Evolutionary conservation across 2,329 filamentous ascomycete genomes (phyloP).

Genomic region (Neodidymelliopsis sp.): DNA sequence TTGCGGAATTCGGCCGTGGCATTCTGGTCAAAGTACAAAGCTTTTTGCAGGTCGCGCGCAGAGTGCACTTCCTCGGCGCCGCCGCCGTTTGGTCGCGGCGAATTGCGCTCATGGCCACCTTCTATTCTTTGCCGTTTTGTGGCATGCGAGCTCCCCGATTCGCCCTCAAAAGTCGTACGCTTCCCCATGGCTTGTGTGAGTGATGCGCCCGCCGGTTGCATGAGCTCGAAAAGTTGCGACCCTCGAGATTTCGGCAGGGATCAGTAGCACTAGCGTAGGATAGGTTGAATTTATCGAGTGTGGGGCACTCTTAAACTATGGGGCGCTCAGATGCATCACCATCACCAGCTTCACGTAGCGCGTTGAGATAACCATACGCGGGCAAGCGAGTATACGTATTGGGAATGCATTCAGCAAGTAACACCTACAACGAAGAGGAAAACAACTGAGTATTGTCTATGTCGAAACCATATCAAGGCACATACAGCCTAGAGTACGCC

Average conservation of each 20-base stretch:
- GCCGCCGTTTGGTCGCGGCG: conserved; percentile 27
- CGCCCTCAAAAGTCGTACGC: conserved; percentile 43
- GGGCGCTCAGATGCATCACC: too few species aligned
- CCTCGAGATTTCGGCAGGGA: conserved; percentile 16
- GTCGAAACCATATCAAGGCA: conserved; percentile 65
- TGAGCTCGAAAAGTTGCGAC: conserved; percentile 15
- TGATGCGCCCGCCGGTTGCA: conserved; percentile 6
- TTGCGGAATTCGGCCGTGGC: conserved; percentile 38
- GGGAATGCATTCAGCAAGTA: background rate
- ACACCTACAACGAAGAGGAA: background rate
- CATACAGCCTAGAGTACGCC: conserved; percentile 90
- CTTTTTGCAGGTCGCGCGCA: conserved; percentile 46
- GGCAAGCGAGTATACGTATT: background rate
- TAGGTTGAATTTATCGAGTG: background rate
- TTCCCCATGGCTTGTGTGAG: conserved; percentile 39
- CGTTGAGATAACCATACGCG: too few species aligned
- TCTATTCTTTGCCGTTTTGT: conserved; percentile 45
- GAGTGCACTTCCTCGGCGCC: conserved; percentile 42
- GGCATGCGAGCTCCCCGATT: conserved; percentile 34
- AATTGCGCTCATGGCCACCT: conserved; percentile 34
- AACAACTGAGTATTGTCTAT: background rate
- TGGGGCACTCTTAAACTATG: conserved; percentile 12
- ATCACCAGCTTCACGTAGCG: too few species aligned
- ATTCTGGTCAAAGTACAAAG: conserved; percentile 48
- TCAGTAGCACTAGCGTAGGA: background rate